Evolutionary conservation across 73 alveolate species (phyloP).

Genomic region (Tetrahymena thermophila): DNA sequence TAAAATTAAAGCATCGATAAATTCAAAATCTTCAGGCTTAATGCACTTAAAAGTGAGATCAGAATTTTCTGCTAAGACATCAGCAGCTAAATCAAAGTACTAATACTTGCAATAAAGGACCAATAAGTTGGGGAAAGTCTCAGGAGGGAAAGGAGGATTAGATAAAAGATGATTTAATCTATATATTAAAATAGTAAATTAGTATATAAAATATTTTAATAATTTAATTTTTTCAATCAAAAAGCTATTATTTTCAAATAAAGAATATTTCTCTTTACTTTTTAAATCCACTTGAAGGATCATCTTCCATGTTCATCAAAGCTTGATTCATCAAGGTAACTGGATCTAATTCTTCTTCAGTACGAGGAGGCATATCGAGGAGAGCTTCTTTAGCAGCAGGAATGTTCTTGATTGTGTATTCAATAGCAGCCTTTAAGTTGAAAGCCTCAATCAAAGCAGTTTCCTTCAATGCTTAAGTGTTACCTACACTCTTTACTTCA

Average conservation of each 20-base stretch:
- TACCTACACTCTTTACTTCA: conserved; percentile 95
- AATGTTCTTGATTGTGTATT: conserved; percentile 88
- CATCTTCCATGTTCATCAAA: conserved; percentile 94
- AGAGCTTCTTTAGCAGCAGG: conserved; percentile 98
- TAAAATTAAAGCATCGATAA: conserved; percentile 91
- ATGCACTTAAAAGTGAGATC: conserved; percentile 87
- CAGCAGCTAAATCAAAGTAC: conserved; percentile 93
- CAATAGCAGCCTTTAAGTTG: conserved; percentile 96
- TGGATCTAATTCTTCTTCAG: conserved; percentile 98
- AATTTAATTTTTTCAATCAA: too few relatives aligned
- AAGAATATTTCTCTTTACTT: neutral
- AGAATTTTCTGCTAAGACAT: conserved; percentile 91
- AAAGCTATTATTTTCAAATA: neutral
- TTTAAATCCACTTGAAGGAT: conserved; percentile 95
- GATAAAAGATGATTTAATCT: conserved; percentile 29
- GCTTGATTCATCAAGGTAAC: conserved; percentile 99
- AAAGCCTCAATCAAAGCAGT: conserved; percentile 98
- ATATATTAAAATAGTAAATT: neutral
- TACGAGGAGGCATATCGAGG: conserved; percentile 99
- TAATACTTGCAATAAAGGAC: conserved; percentile 96
- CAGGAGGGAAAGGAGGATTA: conserved; percentile 98
- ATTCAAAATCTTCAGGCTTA: conserved; percentile 86
- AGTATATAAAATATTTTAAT: too few relatives aligned
- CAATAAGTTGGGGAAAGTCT: conserved; percentile 94
- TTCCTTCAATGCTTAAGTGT: conserved; percentile 91